Conservation (phyloP, 495 filamentous ascomycete species). For the Evernia prunastri region DNA sequence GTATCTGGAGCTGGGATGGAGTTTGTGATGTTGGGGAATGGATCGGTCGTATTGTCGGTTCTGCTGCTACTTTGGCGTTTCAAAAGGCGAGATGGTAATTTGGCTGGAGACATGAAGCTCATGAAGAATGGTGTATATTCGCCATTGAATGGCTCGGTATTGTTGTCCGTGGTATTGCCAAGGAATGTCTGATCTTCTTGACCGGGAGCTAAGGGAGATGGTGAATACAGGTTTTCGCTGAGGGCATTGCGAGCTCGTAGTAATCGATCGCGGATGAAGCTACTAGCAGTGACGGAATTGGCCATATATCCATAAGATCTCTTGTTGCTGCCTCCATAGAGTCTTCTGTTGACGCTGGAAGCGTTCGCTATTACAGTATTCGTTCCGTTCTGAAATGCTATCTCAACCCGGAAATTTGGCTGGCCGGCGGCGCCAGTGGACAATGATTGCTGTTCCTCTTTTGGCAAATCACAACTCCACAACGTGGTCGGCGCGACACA, state of each 20-base stretch:
- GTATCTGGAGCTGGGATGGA: conserved; percentile 55
- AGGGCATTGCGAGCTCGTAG: conserved; percentile 28
- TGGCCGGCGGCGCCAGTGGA: conserved; percentile 54
- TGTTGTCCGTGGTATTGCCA: conserved; percentile 75
- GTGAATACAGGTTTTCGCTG: conserved; percentile 37
- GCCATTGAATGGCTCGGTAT: conserved; percentile 48
- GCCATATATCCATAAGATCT: conserved; percentile 20
- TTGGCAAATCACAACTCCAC: conserved; percentile 80
- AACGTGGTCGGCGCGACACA: conserved; percentile 64
- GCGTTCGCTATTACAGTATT: conserved; percentile 31
- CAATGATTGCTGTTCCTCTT: conserved; percentile 58
- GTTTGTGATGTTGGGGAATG: conserved; percentile 44
- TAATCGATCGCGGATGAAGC: conserved; percentile 28
- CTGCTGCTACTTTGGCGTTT: conserved; percentile 8
- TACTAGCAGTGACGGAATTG: conserved; percentile 34
- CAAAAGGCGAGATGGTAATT: conserved; percentile 23
- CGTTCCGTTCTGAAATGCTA: conserved; percentile 70
- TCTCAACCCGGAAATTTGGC: conserved; percentile 73
- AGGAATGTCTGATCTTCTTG: conserved; percentile 67
- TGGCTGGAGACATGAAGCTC: conserved; percentile 33
- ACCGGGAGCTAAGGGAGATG: conserved; percentile 58
- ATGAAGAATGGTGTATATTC: conserved; percentile 50
- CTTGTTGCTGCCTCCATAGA: conserved; percentile 14
- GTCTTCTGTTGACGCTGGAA: conserved; percentile 24
- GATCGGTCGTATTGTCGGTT: conserved; percentile 21